Percentiles rank a stretch among this genome's conserved stretches.
These are phyloP conservation scores for Chloranthus sessilifolius DNA, from an alignment of 164 flowering plant species.

Conservation along the genomic window DNA sequence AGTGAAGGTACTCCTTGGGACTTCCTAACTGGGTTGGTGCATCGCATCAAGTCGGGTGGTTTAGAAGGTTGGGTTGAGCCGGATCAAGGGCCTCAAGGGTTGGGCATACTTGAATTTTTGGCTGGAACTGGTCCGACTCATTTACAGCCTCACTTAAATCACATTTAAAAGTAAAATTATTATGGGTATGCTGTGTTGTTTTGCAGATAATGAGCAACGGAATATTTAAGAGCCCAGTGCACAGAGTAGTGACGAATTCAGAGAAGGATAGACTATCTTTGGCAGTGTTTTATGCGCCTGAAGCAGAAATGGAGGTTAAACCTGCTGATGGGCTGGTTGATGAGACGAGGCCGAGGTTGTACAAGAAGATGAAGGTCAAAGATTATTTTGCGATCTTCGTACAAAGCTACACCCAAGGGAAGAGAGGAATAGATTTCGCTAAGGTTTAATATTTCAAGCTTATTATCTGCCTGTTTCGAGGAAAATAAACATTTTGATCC, in stretches of 20 bases:
- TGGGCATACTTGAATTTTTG: no score
- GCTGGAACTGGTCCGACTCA: no score
- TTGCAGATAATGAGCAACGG: conserved; percentile 64
- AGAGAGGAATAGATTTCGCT: conserved; percentile 13
- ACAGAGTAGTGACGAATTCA: conserved; percentile 41
- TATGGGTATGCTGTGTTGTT: background rate
- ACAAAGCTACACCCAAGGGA: background rate
- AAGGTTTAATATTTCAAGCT: conserved; percentile 5
- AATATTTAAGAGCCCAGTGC: conserved; percentile 52
- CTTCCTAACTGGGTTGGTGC: no score
- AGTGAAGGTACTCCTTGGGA: no score
- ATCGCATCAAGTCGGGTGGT: no score
- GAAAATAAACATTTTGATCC: no score
- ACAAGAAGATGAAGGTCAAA: conserved; percentile 23
- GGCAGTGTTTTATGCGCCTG: conserved; percentile 32
- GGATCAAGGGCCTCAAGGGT: no score
- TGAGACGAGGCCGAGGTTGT: conserved; percentile 29
- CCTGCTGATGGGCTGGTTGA: conserved; percentile 32
- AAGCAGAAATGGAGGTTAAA: conserved; percentile 29
- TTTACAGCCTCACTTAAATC: no score
- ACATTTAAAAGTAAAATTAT: background rate
- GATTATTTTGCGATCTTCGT: conserved; percentile 13
- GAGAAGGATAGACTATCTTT: conserved; percentile 32
- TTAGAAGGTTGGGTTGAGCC: no score
- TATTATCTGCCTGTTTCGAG: no score